Evolutionary conservation across 768 basidiomycete species (phyloP).

Genomic region (Pseudohyphozyma bogoriensis): DNA sequence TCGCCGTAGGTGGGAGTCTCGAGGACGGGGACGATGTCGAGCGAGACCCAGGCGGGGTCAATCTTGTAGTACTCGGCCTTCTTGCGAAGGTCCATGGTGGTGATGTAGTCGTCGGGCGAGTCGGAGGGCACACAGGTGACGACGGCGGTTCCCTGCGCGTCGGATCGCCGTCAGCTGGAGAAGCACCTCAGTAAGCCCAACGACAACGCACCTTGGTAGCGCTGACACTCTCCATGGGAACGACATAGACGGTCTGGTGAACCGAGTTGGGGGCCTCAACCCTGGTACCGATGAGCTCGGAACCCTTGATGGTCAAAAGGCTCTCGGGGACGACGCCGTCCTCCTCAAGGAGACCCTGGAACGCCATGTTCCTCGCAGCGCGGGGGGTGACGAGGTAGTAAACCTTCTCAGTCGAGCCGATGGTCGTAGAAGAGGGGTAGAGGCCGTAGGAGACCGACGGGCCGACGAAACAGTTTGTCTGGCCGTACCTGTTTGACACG

Average conservation of each 20-base stretch:
- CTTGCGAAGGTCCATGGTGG: constrained; percentile 80
- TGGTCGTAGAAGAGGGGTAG: constrained; percentile 64
- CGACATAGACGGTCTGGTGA: constrained; percentile 77
- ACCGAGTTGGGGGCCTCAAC: constrained; percentile 77
- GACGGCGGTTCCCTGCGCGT: constrained; percentile 75
- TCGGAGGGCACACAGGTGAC: constrained; percentile 98
- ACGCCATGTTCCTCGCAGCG: constrained; percentile 94
- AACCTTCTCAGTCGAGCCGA: constrained; percentile 45
- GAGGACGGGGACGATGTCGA: constrained; percentile 79
- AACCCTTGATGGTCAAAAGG: constrained; percentile 65
- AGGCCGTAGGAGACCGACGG: constrained; percentile 82
- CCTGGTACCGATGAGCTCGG: constrained; percentile 72
- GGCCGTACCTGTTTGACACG: constrained; percentile 70
- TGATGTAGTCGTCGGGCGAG: constrained; percentile 92
- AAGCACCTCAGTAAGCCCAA: too few species aligned
- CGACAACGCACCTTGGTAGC: constrained; percentile 63
- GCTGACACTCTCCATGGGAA: constrained; percentile 97
- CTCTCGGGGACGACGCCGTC: constrained; percentile 16
- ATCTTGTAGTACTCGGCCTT: constrained; percentile 96
- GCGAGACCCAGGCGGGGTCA: constrained; percentile 70
- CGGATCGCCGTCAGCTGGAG: neutral
- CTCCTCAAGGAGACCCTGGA: constrained; percentile 73
- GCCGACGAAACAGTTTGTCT: constrained; percentile 96
- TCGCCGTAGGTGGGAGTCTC: constrained; percentile 86
- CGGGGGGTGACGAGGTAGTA: constrained; percentile 82